Evolutionary conservation across 257 asterid genomes (phyloP), one percentile per base, ranked within the genome.

Genomic region (Solanum rostratum): DNA sequence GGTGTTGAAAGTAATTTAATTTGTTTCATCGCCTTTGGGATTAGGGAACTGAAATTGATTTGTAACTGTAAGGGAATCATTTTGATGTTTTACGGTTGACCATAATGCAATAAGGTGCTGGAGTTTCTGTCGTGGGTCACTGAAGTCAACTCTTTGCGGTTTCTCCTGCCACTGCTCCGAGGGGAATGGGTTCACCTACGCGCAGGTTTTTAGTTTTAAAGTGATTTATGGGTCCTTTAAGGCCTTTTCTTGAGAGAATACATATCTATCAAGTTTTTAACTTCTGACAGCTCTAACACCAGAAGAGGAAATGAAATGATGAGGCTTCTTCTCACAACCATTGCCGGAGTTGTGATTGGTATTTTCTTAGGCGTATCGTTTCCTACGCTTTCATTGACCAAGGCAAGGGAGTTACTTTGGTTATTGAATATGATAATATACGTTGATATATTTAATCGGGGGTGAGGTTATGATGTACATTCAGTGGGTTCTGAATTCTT

Each of bases 331-430:
- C 81, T 92, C 30, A 92, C 97, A 20, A 91, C 97, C 65, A 85
- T 92, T n/a, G 92, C 91, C 74, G 99, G 97, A 76, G 85, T 92
- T 80, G 90, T 95, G 60, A 83, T 92, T 83, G 99, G 98, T 82
- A 94, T 93, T 92, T 92, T 92, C 86, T 83, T 96, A 86, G 99
- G 98, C 27, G 95, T 90, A 90, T 92, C 98, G 15, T 93, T 92
- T 86, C 99, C 98, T 18, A 81, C 94, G 59, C 87, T 90, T 73
- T 84, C 97, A 70, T 69, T 91, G 84, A 82, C 95, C 68, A 96
- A 96, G 98, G 99, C 90, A 91, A 15, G 97, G 63, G 30, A 30
- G 73, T 22, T 50, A 78, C 69, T 63, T 80, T 52, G 30, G 55
- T 22, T 20, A 41, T 29, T 74, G 62, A 27, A 27, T 30, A 73